phyloP scores from a whole-genome alignment of 805 yeast genomes.

The Saccharomycopsis babjevae region DNA sequence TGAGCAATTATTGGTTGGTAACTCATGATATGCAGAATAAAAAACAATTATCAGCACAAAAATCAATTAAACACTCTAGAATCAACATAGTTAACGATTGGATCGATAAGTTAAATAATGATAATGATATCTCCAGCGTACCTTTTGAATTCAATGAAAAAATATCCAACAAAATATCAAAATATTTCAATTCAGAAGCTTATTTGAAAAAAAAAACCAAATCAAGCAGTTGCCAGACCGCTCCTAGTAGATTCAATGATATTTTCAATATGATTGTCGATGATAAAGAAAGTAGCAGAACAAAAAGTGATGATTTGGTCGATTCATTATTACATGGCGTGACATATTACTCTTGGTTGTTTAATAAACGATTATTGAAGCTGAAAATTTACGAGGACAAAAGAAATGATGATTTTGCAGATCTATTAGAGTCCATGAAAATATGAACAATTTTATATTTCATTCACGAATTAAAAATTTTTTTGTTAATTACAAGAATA shows the following conservation, averaged over 20 bases:
- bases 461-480: neutral
- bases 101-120: neutral
- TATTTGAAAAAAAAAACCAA: constrained; percentile 1
- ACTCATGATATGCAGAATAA: neutral
- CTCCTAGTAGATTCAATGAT: neutral
- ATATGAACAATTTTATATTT: neutral
- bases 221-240: neutral
- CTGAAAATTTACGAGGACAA: neutral
- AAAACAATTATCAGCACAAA: neutral
- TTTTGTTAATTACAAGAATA: neutral
- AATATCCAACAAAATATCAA: neutral
- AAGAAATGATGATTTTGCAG: neutral
- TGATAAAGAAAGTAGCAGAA: constrained; percentile 4
- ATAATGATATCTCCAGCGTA: neutral
- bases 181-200: neutral
- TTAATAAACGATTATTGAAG: constrained; percentile 1
- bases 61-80: neutral
- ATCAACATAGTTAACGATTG: constrained; percentile 4
- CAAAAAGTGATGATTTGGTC: constrained; percentile 55
- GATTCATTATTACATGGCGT: constrained; percentile 58
- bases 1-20: constrained; percentile 9
- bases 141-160: neutral
- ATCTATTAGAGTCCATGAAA: neutral
- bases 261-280: neutral
- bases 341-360: constrained; percentile 37